Conservation (phyloP, 331 rosid species). For the Quercus tomentella region DNA sequence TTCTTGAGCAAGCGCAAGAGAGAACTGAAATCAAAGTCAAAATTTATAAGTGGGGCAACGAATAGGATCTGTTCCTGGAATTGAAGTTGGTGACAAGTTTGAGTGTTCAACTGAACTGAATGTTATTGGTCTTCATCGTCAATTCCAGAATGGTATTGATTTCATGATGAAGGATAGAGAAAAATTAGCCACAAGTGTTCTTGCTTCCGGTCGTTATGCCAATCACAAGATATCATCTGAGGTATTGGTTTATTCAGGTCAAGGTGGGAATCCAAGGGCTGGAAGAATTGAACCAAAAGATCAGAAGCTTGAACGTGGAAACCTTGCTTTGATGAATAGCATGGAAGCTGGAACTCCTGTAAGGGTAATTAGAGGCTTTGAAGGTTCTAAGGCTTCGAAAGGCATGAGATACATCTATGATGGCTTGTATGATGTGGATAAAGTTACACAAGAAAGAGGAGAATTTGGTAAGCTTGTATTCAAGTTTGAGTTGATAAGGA, state of each 20-base stretch:
- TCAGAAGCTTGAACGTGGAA: conserved; percentile 33
- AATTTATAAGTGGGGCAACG: neutral
- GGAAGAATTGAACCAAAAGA: neutral
- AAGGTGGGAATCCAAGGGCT: conserved; percentile 39
- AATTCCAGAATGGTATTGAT: conserved; percentile 35
- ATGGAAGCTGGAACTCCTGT: conserved; percentile 28
- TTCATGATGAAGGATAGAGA: conserved; percentile 9
- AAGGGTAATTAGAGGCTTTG: conserved; percentile 25
- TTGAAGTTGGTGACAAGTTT: conserved; percentile 44
- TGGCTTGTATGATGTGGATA: conserved; percentile 41
- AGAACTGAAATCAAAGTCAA: neutral
- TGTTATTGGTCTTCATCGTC: conserved; percentile 45
- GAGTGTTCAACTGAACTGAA: conserved; percentile 28
- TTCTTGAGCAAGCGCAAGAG: too few species aligned
- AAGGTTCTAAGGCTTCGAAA: neutral
- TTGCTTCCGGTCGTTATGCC: conserved; percentile 25
- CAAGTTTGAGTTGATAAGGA: conserved; percentile 28
- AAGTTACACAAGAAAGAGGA: conserved; percentile 27
- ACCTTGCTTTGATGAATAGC: conserved; percentile 49
- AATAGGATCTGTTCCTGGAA: conserved; percentile 33
- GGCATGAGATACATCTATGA: conserved; percentile 16
- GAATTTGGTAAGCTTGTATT: conserved; percentile 38
- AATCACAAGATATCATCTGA: conserved; percentile 8
- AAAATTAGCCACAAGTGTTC: conserved; percentile 43
- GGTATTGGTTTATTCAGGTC: conserved; percentile 34